Evolutionary conservation across 768 basidiomycete genomes (phyloP).

Genomic region (Russula lepida): DNA sequence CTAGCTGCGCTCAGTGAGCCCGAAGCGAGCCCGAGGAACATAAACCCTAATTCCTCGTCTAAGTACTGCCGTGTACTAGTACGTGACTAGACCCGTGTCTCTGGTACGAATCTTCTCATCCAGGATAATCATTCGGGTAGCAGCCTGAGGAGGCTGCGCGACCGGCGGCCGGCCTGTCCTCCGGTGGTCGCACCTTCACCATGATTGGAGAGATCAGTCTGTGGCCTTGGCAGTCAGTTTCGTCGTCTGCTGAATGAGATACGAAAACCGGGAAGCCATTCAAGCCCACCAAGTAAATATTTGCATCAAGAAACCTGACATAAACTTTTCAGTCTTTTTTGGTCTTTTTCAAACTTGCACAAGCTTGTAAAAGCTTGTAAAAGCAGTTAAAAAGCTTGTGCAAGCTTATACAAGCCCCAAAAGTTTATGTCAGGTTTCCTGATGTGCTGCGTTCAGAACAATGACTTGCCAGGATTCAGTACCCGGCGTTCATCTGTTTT

Average conservation of each 20-base stretch:
- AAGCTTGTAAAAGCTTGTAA: too few species aligned
- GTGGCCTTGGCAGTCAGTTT: background rate
- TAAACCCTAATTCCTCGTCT: background rate
- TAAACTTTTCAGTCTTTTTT: too few species aligned
- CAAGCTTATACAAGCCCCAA: too few species aligned
- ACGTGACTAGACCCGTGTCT: background rate
- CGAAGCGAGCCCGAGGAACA: background rate
- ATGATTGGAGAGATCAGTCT: background rate
- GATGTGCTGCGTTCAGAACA: too few species aligned
- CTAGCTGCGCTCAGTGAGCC: background rate
- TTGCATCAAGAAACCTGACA: too few species aligned
- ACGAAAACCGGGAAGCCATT: background rate
- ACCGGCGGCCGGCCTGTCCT: background rate
- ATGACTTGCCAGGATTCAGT: background rate
- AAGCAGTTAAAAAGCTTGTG: too few species aligned
- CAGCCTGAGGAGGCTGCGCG: background rate
- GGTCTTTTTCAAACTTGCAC: too few species aligned
- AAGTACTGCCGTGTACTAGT: background rate
- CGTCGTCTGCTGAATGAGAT: background rate
- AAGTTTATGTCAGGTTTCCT: too few species aligned
- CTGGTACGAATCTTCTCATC: background rate
- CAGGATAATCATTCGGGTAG: background rate
- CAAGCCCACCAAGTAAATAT: background rate
- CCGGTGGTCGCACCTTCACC: background rate
- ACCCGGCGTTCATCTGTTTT: background rate